Percentiles rank a stretch among this genome's conserved stretches.
Evolutionary conservation across 1,139 yeast species (phyloP).

Genomic region (Hyphopichia pseudoburtonii): DNA sequence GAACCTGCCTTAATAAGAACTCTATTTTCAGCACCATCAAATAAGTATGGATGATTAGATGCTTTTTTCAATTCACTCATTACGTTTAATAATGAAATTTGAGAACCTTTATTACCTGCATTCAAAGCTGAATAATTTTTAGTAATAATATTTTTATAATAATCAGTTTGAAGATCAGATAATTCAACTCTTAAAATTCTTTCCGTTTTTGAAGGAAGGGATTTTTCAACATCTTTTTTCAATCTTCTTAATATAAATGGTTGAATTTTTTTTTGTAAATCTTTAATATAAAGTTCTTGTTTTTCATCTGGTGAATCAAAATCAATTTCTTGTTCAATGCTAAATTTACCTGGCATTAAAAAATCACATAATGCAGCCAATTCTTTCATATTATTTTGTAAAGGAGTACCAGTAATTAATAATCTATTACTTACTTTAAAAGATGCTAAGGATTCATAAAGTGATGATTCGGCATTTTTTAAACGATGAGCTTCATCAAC

Average conservation of each 20-base stretch:
- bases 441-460: slow-evolving; percentile 82
- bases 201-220: slow-evolving; percentile 92
- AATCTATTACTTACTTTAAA: slow-evolving; percentile 83
- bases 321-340: slow-evolving; percentile 91
- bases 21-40: slow-evolving; percentile 88
- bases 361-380: slow-evolving; percentile 93
- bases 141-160: slow-evolving; percentile 89
- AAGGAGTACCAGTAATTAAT: slow-evolving; percentile 95
- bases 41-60: slow-evolving; percentile 92
- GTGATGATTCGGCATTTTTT: slow-evolving; percentile 89
- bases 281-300: slow-evolving; percentile 87
- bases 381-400: slow-evolving; percentile 93
- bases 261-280: slow-evolving; percentile 77
- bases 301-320: slow-evolving; percentile 83
- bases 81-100: slow-evolving; percentile 80
- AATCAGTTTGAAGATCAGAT: slow-evolving; percentile 92
- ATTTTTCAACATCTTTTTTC: slow-evolving; percentile 96
- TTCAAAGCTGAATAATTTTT: slow-evolving; percentile 89
- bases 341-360: slow-evolving; percentile 90
- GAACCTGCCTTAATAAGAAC: slow-evolving; percentile 67
- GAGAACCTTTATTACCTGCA: slow-evolving; percentile 78
- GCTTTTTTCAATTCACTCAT: slow-evolving; percentile 97
- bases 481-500: slow-evolving; percentile 98
- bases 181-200: slow-evolving; percentile 92
- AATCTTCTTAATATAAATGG: slow-evolving; percentile 91